phyloP scores from a whole-genome alignment of 257 asterid genomes.

The Oldenlandia corymbosa region DNA sequence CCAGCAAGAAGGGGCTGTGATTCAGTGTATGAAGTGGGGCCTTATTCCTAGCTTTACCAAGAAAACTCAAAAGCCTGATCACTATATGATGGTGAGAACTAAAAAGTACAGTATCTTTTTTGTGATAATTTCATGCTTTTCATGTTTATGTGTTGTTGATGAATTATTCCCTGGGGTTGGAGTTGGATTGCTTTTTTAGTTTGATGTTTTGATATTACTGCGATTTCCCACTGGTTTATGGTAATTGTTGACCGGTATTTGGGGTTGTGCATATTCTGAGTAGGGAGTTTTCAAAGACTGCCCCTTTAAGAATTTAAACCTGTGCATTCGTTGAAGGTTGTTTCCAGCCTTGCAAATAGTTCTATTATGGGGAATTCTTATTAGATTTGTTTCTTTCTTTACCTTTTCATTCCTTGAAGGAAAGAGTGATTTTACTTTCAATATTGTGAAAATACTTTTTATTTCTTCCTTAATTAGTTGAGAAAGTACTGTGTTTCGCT shows the following conservation, averaged over 20 bases:
- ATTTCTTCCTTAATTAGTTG: not conserved
- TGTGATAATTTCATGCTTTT: not conserved
- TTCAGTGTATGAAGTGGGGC: constrained; percentile 97
- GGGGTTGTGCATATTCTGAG: not conserved
- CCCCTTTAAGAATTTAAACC: too few species aligned
- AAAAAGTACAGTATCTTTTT: not conserved
- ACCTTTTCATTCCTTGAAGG: not conserved
- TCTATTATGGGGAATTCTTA: not conserved
- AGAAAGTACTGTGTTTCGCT: not conserved
- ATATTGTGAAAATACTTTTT: not conserved
- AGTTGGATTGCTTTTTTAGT: not conserved
- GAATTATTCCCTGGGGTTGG: not conserved
- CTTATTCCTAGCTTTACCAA: constrained; percentile 83
- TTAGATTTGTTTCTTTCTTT: not conserved
- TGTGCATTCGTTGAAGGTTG: too few species aligned
- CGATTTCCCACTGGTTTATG: not conserved
- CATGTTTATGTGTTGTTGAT: not conserved
- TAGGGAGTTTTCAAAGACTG: not conserved
- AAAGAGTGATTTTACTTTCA: not conserved
- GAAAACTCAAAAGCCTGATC: constrained; percentile 68
- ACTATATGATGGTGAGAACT: constrained; percentile 73
- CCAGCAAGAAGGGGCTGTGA: constrained; percentile 34
- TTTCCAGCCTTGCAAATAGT: too few species aligned
- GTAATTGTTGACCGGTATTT: not conserved
- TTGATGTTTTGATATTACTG: not conserved